Conservation (phyloP, 208 protist genomes). For the Acanthamoeba culbertsoni region DNA sequence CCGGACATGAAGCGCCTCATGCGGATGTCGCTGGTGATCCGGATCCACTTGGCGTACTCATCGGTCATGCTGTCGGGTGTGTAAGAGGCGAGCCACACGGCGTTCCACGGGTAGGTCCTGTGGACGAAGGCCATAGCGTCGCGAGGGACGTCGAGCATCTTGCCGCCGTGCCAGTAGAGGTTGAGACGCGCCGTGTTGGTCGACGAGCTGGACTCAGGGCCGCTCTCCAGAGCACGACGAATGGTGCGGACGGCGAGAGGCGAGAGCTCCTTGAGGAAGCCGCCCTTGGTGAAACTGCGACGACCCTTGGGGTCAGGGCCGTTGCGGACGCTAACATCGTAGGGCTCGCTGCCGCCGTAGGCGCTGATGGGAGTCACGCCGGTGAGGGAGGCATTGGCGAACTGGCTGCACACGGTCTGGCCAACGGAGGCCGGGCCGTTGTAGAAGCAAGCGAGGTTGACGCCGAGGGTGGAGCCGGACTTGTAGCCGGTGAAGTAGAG, state of each 20-base stretch:
- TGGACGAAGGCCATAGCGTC: conserved; percentile 53
- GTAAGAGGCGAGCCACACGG: conserved; percentile 49
- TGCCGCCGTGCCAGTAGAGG: conserved; percentile 68
- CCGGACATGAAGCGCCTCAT: conserved; percentile 8
- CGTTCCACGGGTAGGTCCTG: conserved; percentile 64
- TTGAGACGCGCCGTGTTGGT: conserved; percentile 66
- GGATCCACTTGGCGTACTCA: conserved; percentile 54
- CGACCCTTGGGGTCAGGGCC: conserved; percentile 66
- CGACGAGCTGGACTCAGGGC: not conserved
- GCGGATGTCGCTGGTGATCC: not conserved
- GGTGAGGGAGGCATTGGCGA: not conserved
- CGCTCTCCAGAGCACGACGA: not conserved
- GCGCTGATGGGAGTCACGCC: not conserved
- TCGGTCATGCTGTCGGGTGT: not conserved
- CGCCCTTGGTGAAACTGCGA: conserved; percentile 59
- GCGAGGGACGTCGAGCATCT: not conserved
- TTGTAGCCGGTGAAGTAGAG: conserved; percentile 68
- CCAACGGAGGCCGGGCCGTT: not conserved
- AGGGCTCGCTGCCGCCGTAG: not conserved
- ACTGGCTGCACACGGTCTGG: conserved; percentile 9
- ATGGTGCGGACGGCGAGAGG: not conserved
- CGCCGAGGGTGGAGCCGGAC: not conserved
- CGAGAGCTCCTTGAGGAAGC: not conserved
- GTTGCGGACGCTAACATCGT: conserved; percentile 38
- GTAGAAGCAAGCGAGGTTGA: conserved; percentile 64